Base-by-base conservation (phyloP, 148 eudicot species). In the Vaccinium myrtillus region DNA sequence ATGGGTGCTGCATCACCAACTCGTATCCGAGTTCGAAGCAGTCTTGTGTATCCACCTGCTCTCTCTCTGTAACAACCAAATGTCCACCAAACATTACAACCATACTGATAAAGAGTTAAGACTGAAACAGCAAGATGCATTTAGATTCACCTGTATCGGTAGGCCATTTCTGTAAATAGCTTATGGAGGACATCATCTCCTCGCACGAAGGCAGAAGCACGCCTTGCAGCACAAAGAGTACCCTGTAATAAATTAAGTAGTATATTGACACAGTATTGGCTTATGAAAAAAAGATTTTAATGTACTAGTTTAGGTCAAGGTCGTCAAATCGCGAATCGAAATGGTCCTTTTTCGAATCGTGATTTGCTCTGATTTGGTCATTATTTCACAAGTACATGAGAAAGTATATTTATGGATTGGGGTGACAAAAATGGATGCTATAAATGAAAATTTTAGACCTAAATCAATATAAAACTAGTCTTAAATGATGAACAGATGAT, bases 1-100 rank as follows among this genome's bases (percentile, higher is more conserved):
- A 96, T 96, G 51, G 98, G 94, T 78, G 99, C 99, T 63, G 98
- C 98, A 91, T 96, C 99, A 84, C 99, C 98, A 82, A 96, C 98
- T 86, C 99, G 91, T 49, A 96, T 91, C 81, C 99, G 93, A 46
- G 99, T 94, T 82, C 99, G 93, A 49, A 96, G 95, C 88, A 96
- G 15, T 85, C 99, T 92, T 82, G 99, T 94, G 85, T 94, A 96
- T 83, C 99, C 99, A 81, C 99, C 99, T 23, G 94, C 94, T 88
- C 99, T 93, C 82, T 91, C 94, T 85, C 99, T 96, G 94, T 63
- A 81, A 75, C 36, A 82, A 9, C 78, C 13, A 73, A 61, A 86
- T 51, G 14, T 12, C 39, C 13, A 54, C 30, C 21, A 78, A 46
- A 50, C 6, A 71, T 80, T 83, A 85, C 75, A 71, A 46, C 16